A percentile compares a stretch with the other conserved stretches of the same genome.
These are phyloP conservation scores for Yamagishiella unicocca DNA, from an alignment of 139 green algal genomes.

Conservation along the genomic window DNA sequence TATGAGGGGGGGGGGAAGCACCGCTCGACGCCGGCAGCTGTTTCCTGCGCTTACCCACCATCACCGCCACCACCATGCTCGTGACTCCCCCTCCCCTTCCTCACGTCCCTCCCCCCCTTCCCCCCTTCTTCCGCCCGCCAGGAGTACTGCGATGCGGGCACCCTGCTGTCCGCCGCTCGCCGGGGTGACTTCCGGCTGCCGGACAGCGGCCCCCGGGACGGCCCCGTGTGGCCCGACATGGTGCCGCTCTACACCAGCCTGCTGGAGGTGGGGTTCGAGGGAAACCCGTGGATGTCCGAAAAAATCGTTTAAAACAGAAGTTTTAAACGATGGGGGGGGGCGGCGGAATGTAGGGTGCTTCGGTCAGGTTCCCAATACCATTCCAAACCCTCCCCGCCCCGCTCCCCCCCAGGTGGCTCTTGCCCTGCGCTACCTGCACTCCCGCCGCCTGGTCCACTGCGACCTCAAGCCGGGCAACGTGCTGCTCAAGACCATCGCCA, in stretches of 20 bases:
- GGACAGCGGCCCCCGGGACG: constrained; percentile 30
- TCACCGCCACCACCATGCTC: no score
- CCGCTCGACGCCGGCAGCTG: no score
- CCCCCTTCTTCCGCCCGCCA: not conserved
- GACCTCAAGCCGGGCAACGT: constrained; percentile 47
- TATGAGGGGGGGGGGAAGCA: no score
- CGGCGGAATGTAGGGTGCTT: not conserved
- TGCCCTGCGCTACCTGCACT: constrained; percentile 40
- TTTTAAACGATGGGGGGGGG: no score
- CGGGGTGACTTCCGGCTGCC: constrained; percentile 38
- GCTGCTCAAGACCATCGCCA: constrained; percentile 19
- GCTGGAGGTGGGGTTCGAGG: constrained; percentile 39
- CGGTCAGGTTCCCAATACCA: not conserved
- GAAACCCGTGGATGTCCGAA: no score
- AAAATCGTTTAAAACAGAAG: no score
- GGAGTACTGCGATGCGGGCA: constrained; percentile 45
- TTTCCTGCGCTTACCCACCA: no score
- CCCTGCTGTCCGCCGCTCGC: constrained; percentile 29
- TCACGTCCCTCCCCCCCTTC: no score
- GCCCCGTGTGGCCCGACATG: constrained; percentile 42
- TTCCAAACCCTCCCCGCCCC: not conserved
- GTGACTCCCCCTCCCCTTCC: not conserved
- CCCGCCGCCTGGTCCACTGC: constrained; percentile 35
- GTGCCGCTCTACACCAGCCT: constrained; percentile 33
- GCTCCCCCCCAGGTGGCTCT: constrained; percentile 13